These are phyloP conservation scores for Annulohypoxylon truncatum DNA, from an alignment of 2,329 filamentous ascomycete genomes.

Conservation along the genomic window DNA sequence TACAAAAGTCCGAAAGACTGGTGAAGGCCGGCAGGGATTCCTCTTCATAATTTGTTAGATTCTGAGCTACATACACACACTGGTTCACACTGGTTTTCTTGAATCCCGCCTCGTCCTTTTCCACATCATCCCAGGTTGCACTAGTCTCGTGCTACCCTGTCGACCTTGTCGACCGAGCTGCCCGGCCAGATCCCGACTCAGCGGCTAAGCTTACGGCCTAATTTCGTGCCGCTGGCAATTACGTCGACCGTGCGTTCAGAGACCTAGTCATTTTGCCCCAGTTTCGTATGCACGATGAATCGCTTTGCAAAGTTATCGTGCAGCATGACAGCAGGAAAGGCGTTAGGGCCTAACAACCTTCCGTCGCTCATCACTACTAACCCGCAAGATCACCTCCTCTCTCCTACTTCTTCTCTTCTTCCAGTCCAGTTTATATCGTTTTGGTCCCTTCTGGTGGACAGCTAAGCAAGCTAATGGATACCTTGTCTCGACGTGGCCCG, in stretches of 20 bases:
- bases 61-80: not conserved
- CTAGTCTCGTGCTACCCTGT: constrained; percentile 25
- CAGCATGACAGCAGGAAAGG: constrained; percentile 33
- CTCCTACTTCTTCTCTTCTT: constrained; percentile 1
- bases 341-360: constrained; percentile 14
- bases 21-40: constrained; percentile 33
- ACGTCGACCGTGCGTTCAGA: constrained; percentile 21
- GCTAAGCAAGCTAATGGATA: constrained; percentile 14
- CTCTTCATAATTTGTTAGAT: constrained; percentile 25
- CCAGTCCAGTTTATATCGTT: constrained; percentile 11
- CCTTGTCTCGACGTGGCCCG: constrained; percentile 23
- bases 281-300: constrained; percentile 39
- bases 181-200: constrained; percentile 33
- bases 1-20: constrained; percentile 33
- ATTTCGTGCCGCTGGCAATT: constrained; percentile 31
- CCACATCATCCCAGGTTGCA: constrained; percentile 15
- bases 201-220: constrained; percentile 40
- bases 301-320: constrained; percentile 36
- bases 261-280: constrained; percentile 27
- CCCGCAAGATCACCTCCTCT: not conserved
- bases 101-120: constrained; percentile 22
- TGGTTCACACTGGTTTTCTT: constrained; percentile 22
- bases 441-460: constrained; percentile 5
- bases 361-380: not conserved
- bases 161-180: constrained; percentile 29